Conservation (phyloP, 108 stramenopile genomes). For the Fistulifera pelliculosa region DNA sequence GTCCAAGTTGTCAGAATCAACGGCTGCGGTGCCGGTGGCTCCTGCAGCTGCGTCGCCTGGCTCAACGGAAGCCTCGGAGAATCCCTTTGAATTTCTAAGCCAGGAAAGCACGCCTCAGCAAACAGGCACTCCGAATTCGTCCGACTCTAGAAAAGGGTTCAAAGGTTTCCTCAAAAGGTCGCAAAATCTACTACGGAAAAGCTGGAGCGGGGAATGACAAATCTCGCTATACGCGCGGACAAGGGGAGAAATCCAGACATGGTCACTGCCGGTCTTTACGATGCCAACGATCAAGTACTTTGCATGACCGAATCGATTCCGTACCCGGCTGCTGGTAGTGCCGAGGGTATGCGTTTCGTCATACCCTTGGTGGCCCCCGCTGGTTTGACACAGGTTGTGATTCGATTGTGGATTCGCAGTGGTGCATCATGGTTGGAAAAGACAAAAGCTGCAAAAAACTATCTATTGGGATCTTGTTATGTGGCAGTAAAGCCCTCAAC, state of each 20-base stretch:
- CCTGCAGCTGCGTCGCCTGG: conserved; percentile 1
- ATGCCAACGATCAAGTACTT: conserved; percentile 16
- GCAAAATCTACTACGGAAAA: conserved; percentile 46
- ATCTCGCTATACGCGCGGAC: conserved; percentile 64
- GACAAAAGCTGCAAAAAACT: conserved; percentile 22
- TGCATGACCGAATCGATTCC: conserved; percentile 30
- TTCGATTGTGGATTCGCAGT: conserved; percentile 38
- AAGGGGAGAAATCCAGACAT: conserved; percentile 64
- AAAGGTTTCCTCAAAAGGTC: conserved; percentile 41
- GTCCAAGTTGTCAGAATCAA: too few species aligned
- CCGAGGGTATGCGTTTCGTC: conserved; percentile 34
- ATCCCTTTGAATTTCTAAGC: conserved; percentile 30
- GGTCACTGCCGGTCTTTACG: conserved; percentile 45
- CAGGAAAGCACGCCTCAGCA: conserved; percentile 7
- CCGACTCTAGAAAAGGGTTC: conserved; percentile 9
- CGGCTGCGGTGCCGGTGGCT: neutral
- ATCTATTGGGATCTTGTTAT: conserved; percentile 19
- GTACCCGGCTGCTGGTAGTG: conserved; percentile 5
- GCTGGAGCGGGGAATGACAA: conserved; percentile 49
- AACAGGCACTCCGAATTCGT: neutral
- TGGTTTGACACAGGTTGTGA: conserved; percentile 13
- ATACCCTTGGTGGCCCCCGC: conserved; percentile 52
- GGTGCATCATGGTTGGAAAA: conserved; percentile 30
- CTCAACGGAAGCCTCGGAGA: conserved; percentile 13
- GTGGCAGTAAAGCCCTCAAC: neutral